Evolutionary conservation across 2,329 filamentous ascomycete species (phyloP).

Genomic region (Cordyceps cicadae): DNA sequence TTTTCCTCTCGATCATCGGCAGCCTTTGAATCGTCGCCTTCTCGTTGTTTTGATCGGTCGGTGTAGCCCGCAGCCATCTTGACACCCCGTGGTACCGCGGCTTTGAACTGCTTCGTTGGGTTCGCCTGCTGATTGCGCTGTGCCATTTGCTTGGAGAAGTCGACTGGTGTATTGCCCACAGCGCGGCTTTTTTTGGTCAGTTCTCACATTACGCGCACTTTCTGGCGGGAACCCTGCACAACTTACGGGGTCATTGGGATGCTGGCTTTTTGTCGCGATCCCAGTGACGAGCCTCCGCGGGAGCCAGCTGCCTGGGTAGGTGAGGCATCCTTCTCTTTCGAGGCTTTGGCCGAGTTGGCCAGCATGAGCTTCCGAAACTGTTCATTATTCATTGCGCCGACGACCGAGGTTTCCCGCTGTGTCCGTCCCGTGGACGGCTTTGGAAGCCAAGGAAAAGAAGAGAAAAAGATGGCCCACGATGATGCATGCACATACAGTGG

Average conservation of each 20-base stretch:
- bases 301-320: constrained; percentile 25
- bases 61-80: constrained; percentile 73
- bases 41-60: constrained; percentile 65
- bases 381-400: constrained; percentile 74
- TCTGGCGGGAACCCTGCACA: background rate
- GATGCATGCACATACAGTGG: background rate
- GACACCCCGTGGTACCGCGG: constrained; percentile 73
- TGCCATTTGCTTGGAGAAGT: constrained; percentile 79
- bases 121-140: constrained; percentile 54
- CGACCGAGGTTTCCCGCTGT: background rate
- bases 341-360: constrained; percentile 34
- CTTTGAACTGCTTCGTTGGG: constrained; percentile 65
- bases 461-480: background rate
- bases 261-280: constrained; percentile 68
- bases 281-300: constrained; percentile 41
- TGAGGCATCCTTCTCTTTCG: constrained; percentile 36
- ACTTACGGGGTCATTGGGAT: constrained; percentile 92
- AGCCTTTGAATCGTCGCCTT: constrained; percentile 43
- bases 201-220: background rate
- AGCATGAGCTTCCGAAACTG: constrained; percentile 80
- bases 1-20: constrained; percentile 52
- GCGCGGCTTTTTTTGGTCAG: constrained; percentile 46
- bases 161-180: constrained; percentile 44
- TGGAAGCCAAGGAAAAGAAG: background rate
- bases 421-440: background rate